A percentile compares a stretch with the other conserved stretches of the same genome.
Conservation (phyloP, 805 yeast species). For the Metschnikowia henanensis region DNA sequence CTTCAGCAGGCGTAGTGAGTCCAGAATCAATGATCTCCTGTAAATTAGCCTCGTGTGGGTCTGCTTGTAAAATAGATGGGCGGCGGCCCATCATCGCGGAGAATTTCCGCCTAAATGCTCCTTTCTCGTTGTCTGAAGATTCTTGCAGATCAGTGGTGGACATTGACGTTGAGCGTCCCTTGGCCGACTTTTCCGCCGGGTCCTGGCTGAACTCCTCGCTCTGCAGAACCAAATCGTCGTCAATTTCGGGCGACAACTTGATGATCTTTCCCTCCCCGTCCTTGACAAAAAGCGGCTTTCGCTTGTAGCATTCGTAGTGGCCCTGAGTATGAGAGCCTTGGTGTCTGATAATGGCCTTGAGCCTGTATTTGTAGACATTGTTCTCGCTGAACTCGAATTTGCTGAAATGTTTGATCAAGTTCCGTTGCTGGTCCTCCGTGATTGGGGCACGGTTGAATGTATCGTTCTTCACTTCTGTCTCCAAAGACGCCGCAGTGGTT, state of each 20-base stretch:
- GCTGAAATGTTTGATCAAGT: conserved; percentile 37
- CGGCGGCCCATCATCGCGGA: conserved; percentile 44
- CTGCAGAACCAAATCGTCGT: conserved; percentile 19
- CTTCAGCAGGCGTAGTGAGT: conserved; percentile 41
- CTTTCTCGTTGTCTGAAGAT: conserved; percentile 19
- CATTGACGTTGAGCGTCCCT: conserved; percentile 8
- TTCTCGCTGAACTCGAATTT: conserved; percentile 40
- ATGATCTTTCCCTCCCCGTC: conserved; percentile 40
- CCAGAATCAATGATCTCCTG: conserved; percentile 43
- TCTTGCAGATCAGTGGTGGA: conserved; percentile 19
- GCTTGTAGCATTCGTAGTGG: conserved; percentile 86
- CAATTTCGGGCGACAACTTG: conserved; percentile 42
- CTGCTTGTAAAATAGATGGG: conserved; percentile 41
- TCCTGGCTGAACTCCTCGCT: conserved; percentile 1
- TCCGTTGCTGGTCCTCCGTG: conserved; percentile 36
- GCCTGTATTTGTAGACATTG: conserved; percentile 49
- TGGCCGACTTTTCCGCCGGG: neutral
- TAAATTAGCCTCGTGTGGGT: conserved; percentile 33
- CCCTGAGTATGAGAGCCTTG: conserved; percentile 88
- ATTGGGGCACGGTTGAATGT: conserved; percentile 39
- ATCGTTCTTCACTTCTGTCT: conserved; percentile 17
- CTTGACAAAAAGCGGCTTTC: conserved; percentile 63
- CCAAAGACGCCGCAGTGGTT: conserved; percentile 8
- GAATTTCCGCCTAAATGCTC: conserved; percentile 34
- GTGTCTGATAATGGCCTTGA: conserved; percentile 78